These are phyloP conservation scores for Phytophthora hibernalis DNA, from an alignment of 352 stramenopile genomes.

Conservation along the genomic window DNA sequence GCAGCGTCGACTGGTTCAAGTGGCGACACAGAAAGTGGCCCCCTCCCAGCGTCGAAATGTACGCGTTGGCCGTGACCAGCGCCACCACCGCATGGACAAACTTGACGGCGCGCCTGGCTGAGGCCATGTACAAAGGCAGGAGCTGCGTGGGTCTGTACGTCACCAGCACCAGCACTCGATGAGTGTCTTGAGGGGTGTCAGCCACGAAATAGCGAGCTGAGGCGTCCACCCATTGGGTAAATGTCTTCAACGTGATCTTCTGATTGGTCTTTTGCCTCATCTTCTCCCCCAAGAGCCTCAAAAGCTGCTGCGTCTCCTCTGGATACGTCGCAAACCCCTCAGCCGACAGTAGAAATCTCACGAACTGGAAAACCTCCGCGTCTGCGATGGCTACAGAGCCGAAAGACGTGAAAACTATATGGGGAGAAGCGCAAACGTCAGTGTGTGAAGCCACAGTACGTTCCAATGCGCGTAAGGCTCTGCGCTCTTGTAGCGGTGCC, in stretches of 20 bases:
- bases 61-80: slow-evolving; percentile 83
- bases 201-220: slow-evolving; percentile 27
- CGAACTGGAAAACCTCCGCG: slow-evolving; percentile 44
- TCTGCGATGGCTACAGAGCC: slow-evolving; percentile 47
- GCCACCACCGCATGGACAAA: slow-evolving; percentile 77
- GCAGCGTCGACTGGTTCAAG: slow-evolving; percentile 69
- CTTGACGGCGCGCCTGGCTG: slow-evolving; percentile 63
- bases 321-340: slow-evolving; percentile 32
- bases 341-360: slow-evolving; percentile 37
- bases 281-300: slow-evolving; percentile 11
- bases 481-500: slow-evolving; percentile 41
- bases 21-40: slow-evolving; percentile 85
- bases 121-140: slow-evolving; percentile 67
- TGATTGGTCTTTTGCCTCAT: not conserved
- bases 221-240: slow-evolving; percentile 32
- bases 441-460: slow-evolving; percentile 2
- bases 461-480: slow-evolving; percentile 29
- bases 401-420: not conserved
- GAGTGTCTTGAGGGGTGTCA: not conserved
- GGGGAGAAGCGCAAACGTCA: not conserved
- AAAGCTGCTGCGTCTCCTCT: slow-evolving; percentile 32
- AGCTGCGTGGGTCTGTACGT: slow-evolving; percentile 55
- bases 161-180: slow-evolving; percentile 40
- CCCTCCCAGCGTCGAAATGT: slow-evolving; percentile 84
- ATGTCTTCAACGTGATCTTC: slow-evolving; percentile 3